phyloP scores from a whole-genome alignment of 2,329 filamentous ascomycete genomes.

The Colletotrichum tanaceti region DNA sequence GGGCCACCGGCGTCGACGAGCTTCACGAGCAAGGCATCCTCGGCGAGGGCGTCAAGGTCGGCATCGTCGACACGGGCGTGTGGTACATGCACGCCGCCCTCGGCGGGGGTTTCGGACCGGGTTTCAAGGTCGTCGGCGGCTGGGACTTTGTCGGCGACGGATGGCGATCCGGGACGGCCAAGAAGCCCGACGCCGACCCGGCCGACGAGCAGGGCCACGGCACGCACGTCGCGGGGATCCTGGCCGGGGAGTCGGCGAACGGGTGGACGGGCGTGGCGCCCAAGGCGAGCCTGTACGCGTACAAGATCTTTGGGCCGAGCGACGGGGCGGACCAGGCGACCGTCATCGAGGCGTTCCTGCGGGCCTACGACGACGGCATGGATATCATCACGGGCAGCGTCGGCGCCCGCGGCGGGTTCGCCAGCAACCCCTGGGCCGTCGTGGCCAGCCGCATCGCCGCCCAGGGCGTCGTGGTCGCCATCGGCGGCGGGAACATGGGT shows the following conservation, averaged over 20 bases:
- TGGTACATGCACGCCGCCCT: slow-evolving; percentile 45
- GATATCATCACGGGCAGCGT: slow-evolving; percentile 47
- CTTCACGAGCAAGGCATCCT: slow-evolving; percentile 38
- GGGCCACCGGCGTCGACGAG: slow-evolving; percentile 41
- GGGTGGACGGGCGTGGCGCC: slow-evolving; percentile 45
- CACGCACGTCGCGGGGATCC: slow-evolving; percentile 50
- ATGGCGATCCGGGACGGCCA: slow-evolving; percentile 44
- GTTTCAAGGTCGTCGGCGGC: slow-evolving; percentile 57
- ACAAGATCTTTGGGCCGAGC: slow-evolving; percentile 44
- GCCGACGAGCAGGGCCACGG: slow-evolving; percentile 46
- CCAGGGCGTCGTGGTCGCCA: slow-evolving; percentile 55
- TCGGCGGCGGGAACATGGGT: slow-evolving; percentile 57
- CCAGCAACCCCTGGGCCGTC: slow-evolving; percentile 52
- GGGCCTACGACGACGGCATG: slow-evolving; percentile 47
- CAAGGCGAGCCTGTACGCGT: slow-evolving; percentile 42
- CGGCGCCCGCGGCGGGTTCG: slow-evolving; percentile 45
- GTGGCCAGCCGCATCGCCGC: slow-evolving; percentile 56
- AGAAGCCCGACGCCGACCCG: slow-evolving; percentile 52
- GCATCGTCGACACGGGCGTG: slow-evolving; percentile 42
- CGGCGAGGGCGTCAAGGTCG: slow-evolving; percentile 43
- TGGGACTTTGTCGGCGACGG: slow-evolving; percentile 57
- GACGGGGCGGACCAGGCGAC: slow-evolving; percentile 36
- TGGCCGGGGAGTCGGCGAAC: slow-evolving; percentile 44
- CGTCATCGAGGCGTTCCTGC: slow-evolving; percentile 43
- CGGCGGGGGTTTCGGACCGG: slow-evolving; percentile 60